A percentile compares a stretch with the other conserved stretches of the same genome.
Evolutionary conservation across 768 basidiomycete species (phyloP).

Genomic region (Tephrocybe rancida): DNA sequence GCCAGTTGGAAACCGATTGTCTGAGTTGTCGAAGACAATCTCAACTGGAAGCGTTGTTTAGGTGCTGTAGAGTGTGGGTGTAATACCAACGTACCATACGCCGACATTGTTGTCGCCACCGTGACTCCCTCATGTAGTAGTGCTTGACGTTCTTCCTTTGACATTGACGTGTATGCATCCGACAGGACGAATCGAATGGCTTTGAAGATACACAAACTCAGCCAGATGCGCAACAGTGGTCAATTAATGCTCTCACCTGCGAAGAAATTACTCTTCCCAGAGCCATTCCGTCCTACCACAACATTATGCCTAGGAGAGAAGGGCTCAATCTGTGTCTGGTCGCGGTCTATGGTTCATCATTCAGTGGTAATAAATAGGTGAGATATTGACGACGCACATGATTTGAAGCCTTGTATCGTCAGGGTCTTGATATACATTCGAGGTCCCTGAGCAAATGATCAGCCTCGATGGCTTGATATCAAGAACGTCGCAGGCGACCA

Average conservation of each 20-base stretch:
- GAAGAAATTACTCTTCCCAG: slow-evolving; percentile 99
- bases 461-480: background rate
- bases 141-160: slow-evolving; percentile 87
- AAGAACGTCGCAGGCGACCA: background rate
- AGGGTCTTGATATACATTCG: slow-evolving; percentile 85
- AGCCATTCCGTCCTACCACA: slow-evolving; percentile 96
- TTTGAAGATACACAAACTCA: slow-evolving; percentile 23
- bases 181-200: slow-evolving; percentile 98
- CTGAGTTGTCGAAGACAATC: slow-evolving; percentile 94
- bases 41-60: slow-evolving; percentile 54
- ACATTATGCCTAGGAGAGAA: slow-evolving; percentile 95
- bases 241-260: slow-evolving; percentile 56
- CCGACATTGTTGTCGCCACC: slow-evolving; percentile 85
- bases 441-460: background rate
- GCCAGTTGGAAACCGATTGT: slow-evolving; percentile 92
- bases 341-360: slow-evolving; percentile 55
- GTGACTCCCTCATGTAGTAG: slow-evolving; percentile 95
- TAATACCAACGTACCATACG: slow-evolving; percentile 65
- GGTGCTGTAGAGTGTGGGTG: background rate
- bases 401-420: slow-evolving; percentile 96
- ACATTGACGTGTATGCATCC: slow-evolving; percentile 96
- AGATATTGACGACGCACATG: slow-evolving; percentile 59
- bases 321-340: slow-evolving; percentile 91
- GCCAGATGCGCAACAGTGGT: background rate
- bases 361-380: background rate